Evolutionary conservation across 495 filamentous ascomycete species (phyloP).

Genomic region (Neurospora pannonica): DNA sequence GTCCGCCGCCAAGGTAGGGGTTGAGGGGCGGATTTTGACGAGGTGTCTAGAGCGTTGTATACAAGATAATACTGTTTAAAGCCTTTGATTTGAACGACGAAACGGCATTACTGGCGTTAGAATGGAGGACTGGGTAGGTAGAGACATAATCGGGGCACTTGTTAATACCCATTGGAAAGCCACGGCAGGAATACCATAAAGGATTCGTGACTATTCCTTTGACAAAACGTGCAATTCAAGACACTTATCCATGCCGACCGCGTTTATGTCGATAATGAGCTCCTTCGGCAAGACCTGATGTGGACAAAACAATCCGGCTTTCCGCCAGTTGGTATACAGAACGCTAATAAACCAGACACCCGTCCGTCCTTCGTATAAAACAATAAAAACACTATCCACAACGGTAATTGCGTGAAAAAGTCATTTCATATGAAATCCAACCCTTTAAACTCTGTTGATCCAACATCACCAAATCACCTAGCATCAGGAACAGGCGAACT

Average conservation of each 20-base stretch:
- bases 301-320: background rate
- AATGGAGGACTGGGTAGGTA: background rate
- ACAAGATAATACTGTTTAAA: background rate
- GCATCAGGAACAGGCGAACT: constrained; percentile 25
- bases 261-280: background rate
- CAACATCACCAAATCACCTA: constrained; percentile 13
- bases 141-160: background rate
- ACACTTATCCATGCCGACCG: background rate
- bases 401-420: background rate
- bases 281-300: background rate
- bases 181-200: background rate
- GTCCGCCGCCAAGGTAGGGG: background rate
- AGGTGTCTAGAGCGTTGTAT: background rate
- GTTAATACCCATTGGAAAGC: background rate
- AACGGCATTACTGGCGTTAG: background rate
- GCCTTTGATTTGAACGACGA: background rate
- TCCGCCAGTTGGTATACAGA: background rate
- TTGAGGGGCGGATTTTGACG: background rate
- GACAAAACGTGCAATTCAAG: background rate
- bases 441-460: background rate
- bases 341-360: constrained; percentile 7
- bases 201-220: background rate
- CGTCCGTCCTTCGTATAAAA: background rate
- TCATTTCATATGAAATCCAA: background rate
- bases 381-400: background rate